Percentiles rank a stretch among this genome's conserved stretches.
These are phyloP conservation scores for Dillenia suffruticosa DNA, from an alignment of 164 flowering plant species.

Conservation along the genomic window DNA sequence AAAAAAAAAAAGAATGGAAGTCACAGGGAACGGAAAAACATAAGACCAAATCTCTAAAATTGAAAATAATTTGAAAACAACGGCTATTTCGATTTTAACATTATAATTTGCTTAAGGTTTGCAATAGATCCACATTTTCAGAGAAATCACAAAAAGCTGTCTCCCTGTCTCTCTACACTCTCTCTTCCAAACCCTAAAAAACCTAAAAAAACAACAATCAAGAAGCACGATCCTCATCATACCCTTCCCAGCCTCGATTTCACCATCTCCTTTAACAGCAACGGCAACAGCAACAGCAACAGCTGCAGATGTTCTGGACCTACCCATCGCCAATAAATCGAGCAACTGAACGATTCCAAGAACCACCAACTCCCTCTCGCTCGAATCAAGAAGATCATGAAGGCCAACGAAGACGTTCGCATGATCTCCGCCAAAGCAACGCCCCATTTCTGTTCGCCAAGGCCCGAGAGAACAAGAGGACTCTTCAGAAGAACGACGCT, in stretches of 20 bases:
- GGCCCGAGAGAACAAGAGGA: constrained; percentile 81
- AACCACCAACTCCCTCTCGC: constrained; percentile 78
- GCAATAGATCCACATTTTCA: too few species aligned
- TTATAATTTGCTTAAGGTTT: too few species aligned
- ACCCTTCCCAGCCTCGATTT: constrained; percentile 16
- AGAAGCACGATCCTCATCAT: constrained; percentile 18
- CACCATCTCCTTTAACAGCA: constrained; percentile 72
- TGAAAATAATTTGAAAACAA: too few species aligned
- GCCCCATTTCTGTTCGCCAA: constrained; percentile 75
- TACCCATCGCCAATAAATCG: constrained; percentile 64
- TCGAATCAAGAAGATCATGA: constrained; percentile 82
- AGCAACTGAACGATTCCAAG: constrained; percentile 60
- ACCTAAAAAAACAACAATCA: constrained; percentile 17
- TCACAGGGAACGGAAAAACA: too few species aligned
- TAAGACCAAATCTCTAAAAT: too few species aligned
- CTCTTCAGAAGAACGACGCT: constrained; percentile 77
- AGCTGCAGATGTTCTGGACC: constrained; percentile 69
- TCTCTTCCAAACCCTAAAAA: too few species aligned
- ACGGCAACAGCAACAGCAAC: constrained; percentile 75
- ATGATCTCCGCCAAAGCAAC: constrained; percentile 77
- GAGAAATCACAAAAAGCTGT: too few species aligned
- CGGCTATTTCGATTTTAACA: too few species aligned
- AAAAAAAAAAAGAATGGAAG: too few species aligned
- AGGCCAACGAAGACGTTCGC: constrained; percentile 76
- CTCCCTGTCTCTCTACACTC: too few species aligned